Evolutionary conservation across 1,284 basidiomycete species (phyloP).

Genomic region (Fomes fomentarius): DNA sequence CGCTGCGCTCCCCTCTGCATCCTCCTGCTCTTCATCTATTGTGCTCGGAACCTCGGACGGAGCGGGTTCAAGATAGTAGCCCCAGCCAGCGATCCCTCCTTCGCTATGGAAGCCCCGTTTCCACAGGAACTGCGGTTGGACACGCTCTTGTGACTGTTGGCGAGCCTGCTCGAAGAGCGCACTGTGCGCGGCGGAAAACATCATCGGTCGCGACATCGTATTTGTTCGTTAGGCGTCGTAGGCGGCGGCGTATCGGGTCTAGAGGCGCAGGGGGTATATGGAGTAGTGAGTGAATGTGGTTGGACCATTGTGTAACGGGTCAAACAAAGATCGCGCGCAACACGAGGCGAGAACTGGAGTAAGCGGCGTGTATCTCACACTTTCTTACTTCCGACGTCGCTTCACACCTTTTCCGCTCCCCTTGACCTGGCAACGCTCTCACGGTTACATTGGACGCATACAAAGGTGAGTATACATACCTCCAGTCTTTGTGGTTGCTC

Average conservation of each 20-base stretch:
- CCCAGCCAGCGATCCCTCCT: slow-evolving; percentile 13
- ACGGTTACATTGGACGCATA: neutral
- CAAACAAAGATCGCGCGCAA: slow-evolving; percentile 17
- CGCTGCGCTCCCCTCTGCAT: slow-evolving; percentile 5
- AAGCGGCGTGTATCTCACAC: slow-evolving; percentile 14
- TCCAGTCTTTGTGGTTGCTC: no score
- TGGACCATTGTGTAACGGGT: slow-evolving; percentile 20
- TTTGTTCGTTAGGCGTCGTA: slow-evolving; percentile 4
- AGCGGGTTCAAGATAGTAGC: slow-evolving; percentile 23
- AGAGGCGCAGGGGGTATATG: slow-evolving; percentile 14
- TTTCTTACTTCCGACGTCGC: neutral
- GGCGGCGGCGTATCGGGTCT: slow-evolving; percentile 3
- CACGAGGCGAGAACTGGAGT: slow-evolving; percentile 21
- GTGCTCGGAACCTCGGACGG: slow-evolving; percentile 4
- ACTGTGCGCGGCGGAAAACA: slow-evolving; percentile 25
- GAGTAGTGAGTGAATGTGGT: slow-evolving; percentile 21
- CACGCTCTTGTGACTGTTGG: slow-evolving; percentile 11
- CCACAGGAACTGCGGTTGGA: slow-evolving; percentile 16
- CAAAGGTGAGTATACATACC: no score
- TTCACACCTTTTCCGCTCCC: neutral
- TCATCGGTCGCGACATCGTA: slow-evolving; percentile 13
- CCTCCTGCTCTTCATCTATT: slow-evolving; percentile 3
- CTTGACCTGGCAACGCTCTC: neutral
- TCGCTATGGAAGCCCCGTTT: slow-evolving; percentile 22
- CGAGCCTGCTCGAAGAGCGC: slow-evolving; percentile 20